Conservation (phyloP, 2,329 filamentous ascomycete genomes). For the Pseudogymnoascus sp. region DNA sequence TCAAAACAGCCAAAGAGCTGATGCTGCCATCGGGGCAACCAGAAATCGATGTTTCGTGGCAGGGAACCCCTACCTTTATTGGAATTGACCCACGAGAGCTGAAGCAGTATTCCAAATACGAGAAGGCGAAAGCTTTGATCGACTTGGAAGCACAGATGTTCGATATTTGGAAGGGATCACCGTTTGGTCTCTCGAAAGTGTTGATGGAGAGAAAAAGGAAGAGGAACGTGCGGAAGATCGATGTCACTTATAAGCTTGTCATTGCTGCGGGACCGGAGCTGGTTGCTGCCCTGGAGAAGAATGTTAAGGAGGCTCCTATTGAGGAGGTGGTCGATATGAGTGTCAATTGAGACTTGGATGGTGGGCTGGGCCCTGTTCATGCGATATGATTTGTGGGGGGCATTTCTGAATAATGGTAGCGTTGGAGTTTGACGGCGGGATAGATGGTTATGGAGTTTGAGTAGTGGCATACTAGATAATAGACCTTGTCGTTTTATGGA, state of each 20-base stretch:
- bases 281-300: not conserved
- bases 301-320: not conserved
- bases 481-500: no score
- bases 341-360: not conserved
- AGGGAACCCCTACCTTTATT: not conserved
- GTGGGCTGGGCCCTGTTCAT: not conserved
- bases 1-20: slow-evolving; percentile 28
- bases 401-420: not conserved
- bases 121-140: not conserved
- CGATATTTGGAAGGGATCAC: not conserved
- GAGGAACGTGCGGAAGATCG: not conserved
- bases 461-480: not conserved
- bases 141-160: not conserved
- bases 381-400: not conserved
- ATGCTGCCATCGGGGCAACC: not conserved
- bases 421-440: not conserved
- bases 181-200: not conserved
- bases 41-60: not conserved
- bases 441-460: not conserved
- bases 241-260: not conserved
- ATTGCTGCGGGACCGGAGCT: not conserved
- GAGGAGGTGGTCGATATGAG: not conserved
- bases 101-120: not conserved
- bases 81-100: not conserved
- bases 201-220: not conserved